A percentile compares a stretch with the other conserved stretches of the same genome.
Evolutionary conservation across 768 basidiomycete species (phyloP).

Genomic region (Panellus pusillus): DNA sequence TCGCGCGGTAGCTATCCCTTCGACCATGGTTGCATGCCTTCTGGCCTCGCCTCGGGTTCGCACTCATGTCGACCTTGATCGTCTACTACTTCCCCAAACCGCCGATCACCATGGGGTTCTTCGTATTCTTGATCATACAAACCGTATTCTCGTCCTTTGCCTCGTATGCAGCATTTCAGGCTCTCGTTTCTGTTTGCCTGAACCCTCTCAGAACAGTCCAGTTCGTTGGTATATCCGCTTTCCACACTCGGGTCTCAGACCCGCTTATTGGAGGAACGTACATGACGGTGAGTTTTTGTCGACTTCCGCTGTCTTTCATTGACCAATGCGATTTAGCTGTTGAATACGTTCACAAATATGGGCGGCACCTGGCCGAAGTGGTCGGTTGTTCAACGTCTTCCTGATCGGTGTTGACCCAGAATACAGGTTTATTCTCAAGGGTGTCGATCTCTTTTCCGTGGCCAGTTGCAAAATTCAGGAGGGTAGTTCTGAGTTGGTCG

Average conservation of each 20-base stretch:
- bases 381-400: conserved; percentile 83
- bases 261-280: conserved; percentile 98
- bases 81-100: conserved; percentile 84
- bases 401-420: background rate
- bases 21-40: conserved; percentile 91
- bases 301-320: background rate
- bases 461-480: conserved; percentile 80
- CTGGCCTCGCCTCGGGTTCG: conserved; percentile 81
- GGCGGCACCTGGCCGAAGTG: conserved; percentile 98
- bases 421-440: conserved; percentile 33
- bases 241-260: conserved; percentile 95
- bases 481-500: conserved; percentile 47
- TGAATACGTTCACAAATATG: conserved; percentile 95
- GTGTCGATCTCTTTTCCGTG: conserved; percentile 84
- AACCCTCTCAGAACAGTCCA: conserved; percentile 79
- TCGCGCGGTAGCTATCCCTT: conserved; percentile 76
- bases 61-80: conserved; percentile 68
- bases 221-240: conserved; percentile 98
- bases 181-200: background rate
- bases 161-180: conserved; percentile 54
- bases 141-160: conserved; percentile 85
- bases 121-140: conserved; percentile 74
- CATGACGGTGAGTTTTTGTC: conserved; percentile 82
- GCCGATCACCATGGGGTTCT: conserved; percentile 74
- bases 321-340: conserved; percentile 49